Evolutionary conservation across 2,329 filamentous ascomycete species (phyloP).

Genomic region (Nannizzia gypsea): DNA sequence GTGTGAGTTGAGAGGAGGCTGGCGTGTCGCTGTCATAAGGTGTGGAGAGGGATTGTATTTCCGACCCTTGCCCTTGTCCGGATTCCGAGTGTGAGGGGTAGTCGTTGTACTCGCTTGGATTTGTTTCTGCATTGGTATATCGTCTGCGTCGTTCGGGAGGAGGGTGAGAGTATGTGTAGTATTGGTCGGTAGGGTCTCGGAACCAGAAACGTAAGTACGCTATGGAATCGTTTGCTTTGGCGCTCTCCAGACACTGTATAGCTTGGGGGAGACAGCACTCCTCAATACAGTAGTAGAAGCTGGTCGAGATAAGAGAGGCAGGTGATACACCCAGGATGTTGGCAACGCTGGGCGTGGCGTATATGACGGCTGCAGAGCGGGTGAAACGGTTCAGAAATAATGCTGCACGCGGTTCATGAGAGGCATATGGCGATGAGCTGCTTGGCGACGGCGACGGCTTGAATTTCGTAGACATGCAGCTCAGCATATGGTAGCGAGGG

Average conservation of each 20-base stretch:
- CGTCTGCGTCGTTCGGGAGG: background rate
- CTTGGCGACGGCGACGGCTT: conserved; percentile 30
- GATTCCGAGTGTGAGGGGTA: background rate
- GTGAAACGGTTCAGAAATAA: conserved; percentile 81
- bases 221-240: conserved; percentile 83
- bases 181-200: conserved; percentile 26
- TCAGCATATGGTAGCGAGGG: conserved; percentile 80
- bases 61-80: background rate
- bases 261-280: conserved; percentile 66
- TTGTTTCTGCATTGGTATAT: background rate
- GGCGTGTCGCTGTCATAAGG: background rate
- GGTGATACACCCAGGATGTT: conserved; percentile 64
- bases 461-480: conserved; percentile 73
- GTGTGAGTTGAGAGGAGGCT: background rate
- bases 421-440: conserved; percentile 35
- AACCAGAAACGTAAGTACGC: conserved; percentile 81
- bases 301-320: conserved; percentile 58
- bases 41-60: background rate
- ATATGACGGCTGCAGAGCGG: conserved; percentile 71
- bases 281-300: conserved; percentile 79
- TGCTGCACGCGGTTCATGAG: conserved; percentile 67
- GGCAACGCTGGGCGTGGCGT: conserved; percentile 63
- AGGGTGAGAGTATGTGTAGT: background rate
- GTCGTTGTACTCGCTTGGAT: background rate
- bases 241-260: conserved; percentile 66